phyloP scores from a whole-genome alignment of 495 filamentous ascomycete genomes.

The Talaromyces borbonicus region DNA sequence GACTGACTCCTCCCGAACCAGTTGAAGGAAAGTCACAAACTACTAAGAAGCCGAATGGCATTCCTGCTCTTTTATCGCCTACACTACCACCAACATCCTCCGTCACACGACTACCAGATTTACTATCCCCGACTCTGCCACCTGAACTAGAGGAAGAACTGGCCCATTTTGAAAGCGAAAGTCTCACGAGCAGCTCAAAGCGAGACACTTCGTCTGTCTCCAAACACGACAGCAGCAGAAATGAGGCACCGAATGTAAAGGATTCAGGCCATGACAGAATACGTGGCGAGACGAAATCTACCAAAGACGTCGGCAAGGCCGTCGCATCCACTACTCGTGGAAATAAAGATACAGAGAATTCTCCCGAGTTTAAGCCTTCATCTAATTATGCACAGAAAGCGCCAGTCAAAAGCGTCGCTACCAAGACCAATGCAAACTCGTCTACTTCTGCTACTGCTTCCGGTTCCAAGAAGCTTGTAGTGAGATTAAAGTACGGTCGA shows the following conservation, averaged over 20 bases:
- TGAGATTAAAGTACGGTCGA: constrained; percentile 33
- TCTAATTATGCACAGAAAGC: constrained; percentile 2
- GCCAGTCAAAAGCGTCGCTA: background rate
- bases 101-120: constrained; percentile 25
- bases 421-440: background rate
- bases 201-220: constrained; percentile 6
- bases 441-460: background rate
- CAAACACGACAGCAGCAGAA: constrained; percentile 10
- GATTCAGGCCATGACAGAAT: constrained; percentile 5
- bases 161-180: constrained; percentile 21
- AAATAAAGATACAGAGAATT: background rate
- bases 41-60: constrained; percentile 14
- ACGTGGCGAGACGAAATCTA: constrained; percentile 7
- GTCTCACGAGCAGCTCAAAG: constrained; percentile 10
- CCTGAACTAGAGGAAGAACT: constrained; percentile 41
- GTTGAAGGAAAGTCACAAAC: constrained; percentile 14
- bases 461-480: constrained; percentile 13
- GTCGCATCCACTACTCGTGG: background rate
- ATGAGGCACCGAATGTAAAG: constrained; percentile 12
- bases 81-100: constrained; percentile 30
- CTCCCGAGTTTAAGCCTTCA: background rate
- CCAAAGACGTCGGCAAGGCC: background rate
- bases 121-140: constrained; percentile 38
- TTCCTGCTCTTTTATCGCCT: constrained; percentile 32
- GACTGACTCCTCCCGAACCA: constrained; percentile 21